These are phyloP conservation scores for Kockovaella imperatae DNA, from an alignment of 768 basidiomycete genomes.

Conservation along the genomic window DNA sequence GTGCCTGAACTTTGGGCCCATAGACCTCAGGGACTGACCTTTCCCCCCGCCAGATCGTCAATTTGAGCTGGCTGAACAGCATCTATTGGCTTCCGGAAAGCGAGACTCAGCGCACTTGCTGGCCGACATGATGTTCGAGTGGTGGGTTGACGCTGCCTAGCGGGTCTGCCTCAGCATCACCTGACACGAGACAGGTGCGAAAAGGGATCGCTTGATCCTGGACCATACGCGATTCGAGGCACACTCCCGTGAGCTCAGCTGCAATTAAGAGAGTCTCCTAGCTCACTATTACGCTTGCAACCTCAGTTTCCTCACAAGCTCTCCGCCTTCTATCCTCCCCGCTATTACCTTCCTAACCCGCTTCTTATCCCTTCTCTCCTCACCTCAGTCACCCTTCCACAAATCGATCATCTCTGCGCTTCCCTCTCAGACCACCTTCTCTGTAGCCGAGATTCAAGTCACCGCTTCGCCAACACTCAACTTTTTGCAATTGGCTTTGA, in stretches of 20 bases:
- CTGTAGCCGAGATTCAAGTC: conserved; percentile 55
- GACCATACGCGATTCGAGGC: conserved; percentile 75
- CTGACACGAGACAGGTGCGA: conserved; percentile 19
- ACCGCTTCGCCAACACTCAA: conserved; percentile 73
- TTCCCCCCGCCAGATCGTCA: conserved; percentile 57
- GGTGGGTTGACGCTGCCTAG: conserved; percentile 49
- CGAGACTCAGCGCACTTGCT: conserved; percentile 80
- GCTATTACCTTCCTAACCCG: conserved; percentile 85
- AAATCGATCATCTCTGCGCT: conserved; percentile 23
- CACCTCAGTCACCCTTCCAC: conserved; percentile 29
- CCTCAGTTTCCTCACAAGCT: conserved; percentile 53
- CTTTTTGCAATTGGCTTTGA: conserved; percentile 79
- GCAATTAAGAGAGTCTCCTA: neutral
- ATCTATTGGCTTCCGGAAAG: conserved; percentile 77
- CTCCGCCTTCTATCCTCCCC: conserved; percentile 82
- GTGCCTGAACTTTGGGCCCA: neutral
- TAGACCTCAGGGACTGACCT: neutral
- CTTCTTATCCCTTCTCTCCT: conserved; percentile 57
- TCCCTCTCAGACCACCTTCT: conserved; percentile 9
- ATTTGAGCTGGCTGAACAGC: conserved; percentile 67
- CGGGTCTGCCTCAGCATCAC: neutral
- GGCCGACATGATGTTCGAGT: conserved; percentile 78
- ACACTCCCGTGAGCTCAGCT: conserved; percentile 63
- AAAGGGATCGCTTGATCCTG: conserved; percentile 51
- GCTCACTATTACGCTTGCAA: neutral